Evolutionary conservation across 345 rosid species (phyloP), one percentile per base, ranked within the genome.

Genomic region (Cardamine occulta): DNA sequence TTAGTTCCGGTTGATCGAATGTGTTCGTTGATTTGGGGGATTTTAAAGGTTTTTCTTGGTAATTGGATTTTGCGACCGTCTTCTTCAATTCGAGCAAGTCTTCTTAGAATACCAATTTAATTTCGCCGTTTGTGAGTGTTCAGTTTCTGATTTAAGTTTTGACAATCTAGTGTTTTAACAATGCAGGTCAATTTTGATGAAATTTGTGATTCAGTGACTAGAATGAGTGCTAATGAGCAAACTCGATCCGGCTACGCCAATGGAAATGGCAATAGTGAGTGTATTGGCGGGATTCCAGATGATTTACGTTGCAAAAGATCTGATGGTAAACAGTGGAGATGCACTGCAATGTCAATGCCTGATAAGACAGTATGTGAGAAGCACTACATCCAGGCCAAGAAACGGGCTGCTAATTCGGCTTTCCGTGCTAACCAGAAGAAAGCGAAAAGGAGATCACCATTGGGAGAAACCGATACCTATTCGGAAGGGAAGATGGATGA

Each of bases 301-400:
- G 99, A 92, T 80, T 71, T 88, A 84, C 93, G 97, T 32, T 95
- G 99, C 82, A 95, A 95, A 89, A 93, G 98, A 81, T 95, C 98
- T 0, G 97, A 95, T 69, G 98, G 99, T 73, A 95, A 95, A 63
- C 99, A 95, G 55, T 95, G 98, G 99, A 87, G 98, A 82, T 95
- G 99, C 82, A 95, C 97, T 66, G 97, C 99, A 62, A 85, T 80
- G 91, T 92, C 97, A 60, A 95, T 95, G 98, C 97, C 97, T 0
- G 99, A 95, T 74, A 96, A 96, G 81, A 93, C 99, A 0, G 99
- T 96, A 1, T 96, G 99, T 7, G 98, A 96, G 84, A 96, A 96
- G 77, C 99, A 96, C 63, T 95, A 90, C 74, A 85, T 87, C 29
- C 99, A 95, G 82, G 98, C 98, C 0, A 96, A 96, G 83, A 89